Conservation (phyloP, 2,329 filamentous ascomycete genomes). For the Zymoseptoria ardabiliae region DNA sequence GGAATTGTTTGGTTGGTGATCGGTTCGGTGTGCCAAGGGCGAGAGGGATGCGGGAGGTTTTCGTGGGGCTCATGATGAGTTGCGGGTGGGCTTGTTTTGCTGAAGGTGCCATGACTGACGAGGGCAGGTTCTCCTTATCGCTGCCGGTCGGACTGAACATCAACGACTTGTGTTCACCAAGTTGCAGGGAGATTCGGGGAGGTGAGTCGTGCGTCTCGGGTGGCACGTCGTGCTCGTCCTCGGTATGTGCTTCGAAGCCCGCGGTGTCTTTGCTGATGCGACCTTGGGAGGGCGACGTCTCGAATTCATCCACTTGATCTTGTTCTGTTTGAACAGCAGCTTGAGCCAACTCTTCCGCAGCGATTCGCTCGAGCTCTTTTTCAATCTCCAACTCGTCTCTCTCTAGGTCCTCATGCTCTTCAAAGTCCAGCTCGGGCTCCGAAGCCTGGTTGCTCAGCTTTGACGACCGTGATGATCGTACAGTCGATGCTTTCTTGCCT, state of each 20-base stretch:
- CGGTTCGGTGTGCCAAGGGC: conserved; percentile 34
- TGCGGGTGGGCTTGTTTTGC: conserved; percentile 25
- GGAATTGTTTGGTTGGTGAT: conserved; percentile 16
- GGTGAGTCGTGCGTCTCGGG: conserved; percentile 5
- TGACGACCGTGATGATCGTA: conserved; percentile 17
- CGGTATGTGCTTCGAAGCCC: conserved; percentile 15
- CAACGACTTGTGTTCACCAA: conserved; percentile 2
- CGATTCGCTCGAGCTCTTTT: conserved; percentile 27
- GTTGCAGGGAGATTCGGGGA: conserved; percentile 7
- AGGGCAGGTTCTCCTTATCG: conserved; percentile 33
- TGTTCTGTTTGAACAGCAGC: conserved; percentile 20
- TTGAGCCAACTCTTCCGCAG: conserved; percentile 21
- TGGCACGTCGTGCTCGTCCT: conserved; percentile 5
- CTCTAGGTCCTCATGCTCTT: conserved; percentile 12
- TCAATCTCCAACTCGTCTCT: conserved; percentile 27
- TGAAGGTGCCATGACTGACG: conserved; percentile 27
- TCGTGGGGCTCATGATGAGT: conserved; percentile 22
- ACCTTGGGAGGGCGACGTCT: conserved; percentile 28
- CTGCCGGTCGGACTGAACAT: conserved; percentile 26
- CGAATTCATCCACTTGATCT: conserved; percentile 30
- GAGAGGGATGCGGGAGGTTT: conserved; percentile 36
- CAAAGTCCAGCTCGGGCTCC: conserved; percentile 13
- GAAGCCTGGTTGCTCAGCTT: conserved; percentile 15
- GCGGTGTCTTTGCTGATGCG: conserved; percentile 16
- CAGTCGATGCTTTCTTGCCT: conserved; percentile 22